Evolutionary conservation across 2,329 filamentous ascomycete genomes (phyloP).

Genomic region (Colletotrichum orchidophilum): DNA sequence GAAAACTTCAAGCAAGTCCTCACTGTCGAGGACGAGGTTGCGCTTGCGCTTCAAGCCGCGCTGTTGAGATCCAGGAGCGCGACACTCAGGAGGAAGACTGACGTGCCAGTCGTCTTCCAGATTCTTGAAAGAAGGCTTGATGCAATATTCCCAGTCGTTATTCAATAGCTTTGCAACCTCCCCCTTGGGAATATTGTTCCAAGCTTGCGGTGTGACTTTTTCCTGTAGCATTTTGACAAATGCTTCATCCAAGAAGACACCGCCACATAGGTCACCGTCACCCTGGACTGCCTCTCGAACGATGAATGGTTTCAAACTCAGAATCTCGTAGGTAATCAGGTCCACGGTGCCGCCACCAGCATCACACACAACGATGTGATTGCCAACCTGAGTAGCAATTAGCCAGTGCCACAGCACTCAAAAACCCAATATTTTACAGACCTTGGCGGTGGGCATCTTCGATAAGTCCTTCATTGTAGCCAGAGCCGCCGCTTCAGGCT

Average conservation of each 20-base stretch:
- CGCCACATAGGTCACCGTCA: slow-evolving; percentile 51
- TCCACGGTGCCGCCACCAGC: slow-evolving; percentile 51
- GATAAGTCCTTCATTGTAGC: slow-evolving; percentile 44
- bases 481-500: slow-evolving; percentile 57
- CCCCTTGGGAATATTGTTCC: background rate
- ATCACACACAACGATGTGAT: slow-evolving; percentile 46
- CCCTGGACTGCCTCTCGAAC: slow-evolving; percentile 50
- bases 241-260: slow-evolving; percentile 49
- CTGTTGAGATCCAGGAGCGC: background rate
- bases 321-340: slow-evolving; percentile 50
- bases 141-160: slow-evolving; percentile 38
- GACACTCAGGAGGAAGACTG: slow-evolving; percentile 30
- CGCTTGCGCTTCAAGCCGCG: background rate
- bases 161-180: slow-evolving; percentile 24
- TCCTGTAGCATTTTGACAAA: slow-evolving; percentile 43
- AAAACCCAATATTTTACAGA: background rate
- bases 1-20: slow-evolving; percentile 39
- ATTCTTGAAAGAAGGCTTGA: slow-evolving; percentile 38
- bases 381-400: slow-evolving; percentile 17
- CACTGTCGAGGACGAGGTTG: background rate
- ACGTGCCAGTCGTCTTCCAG: slow-evolving; percentile 29
- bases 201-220: slow-evolving; percentile 28
- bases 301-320: slow-evolving; percentile 34
- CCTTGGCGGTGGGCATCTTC: slow-evolving; percentile 36
- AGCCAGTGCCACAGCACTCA: background rate